Base-by-base conservation (phyloP, 495 filamentous ascomycete species). In the Gamarada debralockiae region DNA sequence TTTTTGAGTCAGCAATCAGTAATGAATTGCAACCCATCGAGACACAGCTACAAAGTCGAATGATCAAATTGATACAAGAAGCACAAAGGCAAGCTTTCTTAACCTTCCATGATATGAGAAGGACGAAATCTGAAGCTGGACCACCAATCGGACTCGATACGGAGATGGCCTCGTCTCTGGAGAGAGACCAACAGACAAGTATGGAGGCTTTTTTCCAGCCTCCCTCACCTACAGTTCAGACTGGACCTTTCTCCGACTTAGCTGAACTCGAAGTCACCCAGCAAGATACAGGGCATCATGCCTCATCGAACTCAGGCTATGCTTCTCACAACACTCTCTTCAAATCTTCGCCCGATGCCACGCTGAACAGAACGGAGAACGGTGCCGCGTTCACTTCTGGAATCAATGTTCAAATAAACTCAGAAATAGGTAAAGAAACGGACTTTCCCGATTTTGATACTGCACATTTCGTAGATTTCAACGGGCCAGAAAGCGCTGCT, bases 11-110 rank as follows among this genome's bases (percentile, higher is more conserved):
- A 17, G 50, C 25, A 5, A 37, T 58, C 2, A 31, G 15, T 25
- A 18, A 22, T 8, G 44, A 53, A 20, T 2, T 48, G 3, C 24
- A 58, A 12, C 45, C 56, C 3, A 46, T 58, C 25, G 56, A 58
- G 46, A 43, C 31, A 23, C 34, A 20, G 18, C 38, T 58, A 5
- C 25, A 17, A 10, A 25, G 39, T 21, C 37, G 27, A 20, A 25
- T 56, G 24, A 31, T 56, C 12, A 24, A 42, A 14, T 21, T 39
- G 10, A 42, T 51, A 18, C 48, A 42, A 40, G 48, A 56, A 34
- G 55, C 48, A 0, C 45, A 50, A 24, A 42, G 46, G 25, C 22
- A 22, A 12, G 40, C 23, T 5, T 50, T 50, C n/a, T 24, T n/a
- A 3, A 53, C 9, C 20, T 53, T 34, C 31, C 8, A n/a, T 8